These are phyloP conservation scores for Butyriboletus loyo DNA, from an alignment of 768 basidiomycete species.

Conservation along the genomic window DNA sequence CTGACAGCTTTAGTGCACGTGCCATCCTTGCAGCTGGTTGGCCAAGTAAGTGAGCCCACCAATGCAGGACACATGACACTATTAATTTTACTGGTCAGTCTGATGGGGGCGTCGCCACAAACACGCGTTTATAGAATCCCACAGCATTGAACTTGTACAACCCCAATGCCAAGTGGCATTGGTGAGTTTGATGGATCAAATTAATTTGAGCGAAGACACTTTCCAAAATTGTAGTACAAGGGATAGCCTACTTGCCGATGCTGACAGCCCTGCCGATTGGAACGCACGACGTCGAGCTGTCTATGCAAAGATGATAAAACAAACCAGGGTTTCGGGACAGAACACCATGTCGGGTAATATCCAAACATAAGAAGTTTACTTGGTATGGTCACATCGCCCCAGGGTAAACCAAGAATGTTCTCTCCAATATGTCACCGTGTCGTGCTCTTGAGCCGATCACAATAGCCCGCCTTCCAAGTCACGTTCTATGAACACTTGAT, in stretches of 20 bases:
- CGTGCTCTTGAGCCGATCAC: not conserved
- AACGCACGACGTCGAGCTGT: not conserved
- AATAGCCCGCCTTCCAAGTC: not conserved
- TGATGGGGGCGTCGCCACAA: not conserved
- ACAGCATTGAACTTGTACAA: not conserved
- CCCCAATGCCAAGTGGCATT: not conserved
- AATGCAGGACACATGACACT: conserved; percentile 1
- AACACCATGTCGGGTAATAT: not conserved
- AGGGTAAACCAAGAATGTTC: not conserved
- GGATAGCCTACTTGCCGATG: not conserved
- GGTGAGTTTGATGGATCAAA: not conserved
- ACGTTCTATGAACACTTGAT: conserved; percentile 1
- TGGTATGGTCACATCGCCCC: not conserved
- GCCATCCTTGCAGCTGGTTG: not conserved
- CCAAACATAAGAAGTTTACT: not conserved
- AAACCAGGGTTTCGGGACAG: not conserved
- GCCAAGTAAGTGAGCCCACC: not conserved
- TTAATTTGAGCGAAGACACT: not conserved
- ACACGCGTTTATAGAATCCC: not conserved
- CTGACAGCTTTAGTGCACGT: not conserved
- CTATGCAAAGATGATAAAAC: not conserved
- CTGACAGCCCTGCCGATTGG: not conserved
- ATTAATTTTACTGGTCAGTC: not conserved
- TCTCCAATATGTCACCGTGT: not conserved
- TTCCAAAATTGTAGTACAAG: not conserved